phyloP scores from a whole-genome alignment of 768 basidiomycete genomes.

The Glaciozyma martinii region DNA sequence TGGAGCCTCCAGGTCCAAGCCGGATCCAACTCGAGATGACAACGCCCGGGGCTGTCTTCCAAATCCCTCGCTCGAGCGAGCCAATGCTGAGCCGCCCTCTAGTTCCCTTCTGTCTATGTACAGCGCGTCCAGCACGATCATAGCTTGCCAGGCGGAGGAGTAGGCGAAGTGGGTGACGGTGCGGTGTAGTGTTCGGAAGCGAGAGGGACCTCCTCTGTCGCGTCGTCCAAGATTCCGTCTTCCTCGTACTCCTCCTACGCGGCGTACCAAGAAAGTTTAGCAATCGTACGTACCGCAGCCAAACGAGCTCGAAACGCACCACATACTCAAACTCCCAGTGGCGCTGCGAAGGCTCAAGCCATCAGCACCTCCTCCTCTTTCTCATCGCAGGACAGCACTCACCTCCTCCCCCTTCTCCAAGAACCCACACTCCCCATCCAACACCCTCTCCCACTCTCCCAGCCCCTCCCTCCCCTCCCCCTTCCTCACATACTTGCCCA shows the following conservation, averaged over 20 bases:
- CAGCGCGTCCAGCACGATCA: background rate
- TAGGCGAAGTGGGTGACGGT: background rate
- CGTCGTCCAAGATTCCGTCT: slow-evolving; percentile 20
- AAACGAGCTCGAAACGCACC: background rate
- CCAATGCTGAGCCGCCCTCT: no score
- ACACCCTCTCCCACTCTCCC: slow-evolving; percentile 9
- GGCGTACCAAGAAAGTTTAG: no score
- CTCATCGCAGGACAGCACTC: background rate
- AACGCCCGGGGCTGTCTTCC: no score
- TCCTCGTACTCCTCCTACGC: slow-evolving; percentile 22
- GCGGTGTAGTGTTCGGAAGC: slow-evolving; percentile 24
- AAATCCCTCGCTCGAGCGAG: no score
- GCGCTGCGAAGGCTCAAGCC: background rate
- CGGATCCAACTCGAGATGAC: no score
- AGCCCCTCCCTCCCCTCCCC: background rate
- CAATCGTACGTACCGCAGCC: background rate
- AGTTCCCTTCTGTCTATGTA: no score
- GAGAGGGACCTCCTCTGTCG: slow-evolving; percentile 2
- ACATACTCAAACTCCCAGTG: slow-evolving; percentile 30
- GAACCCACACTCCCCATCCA: slow-evolving; percentile 23
- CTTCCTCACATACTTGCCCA: slow-evolving; percentile 17
- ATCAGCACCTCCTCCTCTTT: background rate
- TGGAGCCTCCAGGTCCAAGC: no score
- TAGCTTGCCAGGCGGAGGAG: background rate
- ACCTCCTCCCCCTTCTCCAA: slow-evolving; percentile 24